A percentile compares a stretch with the other conserved stretches of the same genome.
These are phyloP conservation scores for Dendrobium huoshanense DNA, from an alignment of 106 monocot species.

Conservation along the genomic window DNA sequence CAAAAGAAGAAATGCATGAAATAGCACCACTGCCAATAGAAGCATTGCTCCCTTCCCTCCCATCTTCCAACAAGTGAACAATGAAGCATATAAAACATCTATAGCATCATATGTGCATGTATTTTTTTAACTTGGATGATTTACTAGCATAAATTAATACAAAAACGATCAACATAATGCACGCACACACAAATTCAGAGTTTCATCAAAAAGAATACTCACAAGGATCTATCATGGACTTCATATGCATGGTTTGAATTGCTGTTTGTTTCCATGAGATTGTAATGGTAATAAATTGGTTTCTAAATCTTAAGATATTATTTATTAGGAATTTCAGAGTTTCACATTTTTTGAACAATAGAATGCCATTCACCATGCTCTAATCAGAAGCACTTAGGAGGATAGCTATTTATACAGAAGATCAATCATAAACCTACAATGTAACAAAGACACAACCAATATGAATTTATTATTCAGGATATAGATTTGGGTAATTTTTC, in stretches of 20 bases:
- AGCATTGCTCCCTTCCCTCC: neutral
- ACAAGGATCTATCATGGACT: too few species aligned
- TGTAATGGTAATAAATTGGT: too few species aligned
- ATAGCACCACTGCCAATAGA: neutral
- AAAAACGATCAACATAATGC: neutral
- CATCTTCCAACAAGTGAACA: neutral
- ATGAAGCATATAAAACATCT: neutral
- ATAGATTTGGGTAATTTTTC: neutral
- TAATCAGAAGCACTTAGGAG: neutral
- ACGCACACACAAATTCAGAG: neutral
- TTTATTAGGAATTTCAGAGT: neutral
- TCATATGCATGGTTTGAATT: too few species aligned
- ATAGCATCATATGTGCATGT: neutral
- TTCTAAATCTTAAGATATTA: too few species aligned
- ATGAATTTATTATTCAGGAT: neutral
- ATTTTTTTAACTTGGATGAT: neutral
- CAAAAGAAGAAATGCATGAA: constrained; percentile 2
- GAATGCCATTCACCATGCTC: neutral
- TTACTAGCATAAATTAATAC: neutral
- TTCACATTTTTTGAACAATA: neutral
- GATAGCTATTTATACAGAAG: neutral
- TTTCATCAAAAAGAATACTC: neutral
- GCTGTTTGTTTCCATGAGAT: neutral
- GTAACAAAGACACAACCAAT: too few species aligned
- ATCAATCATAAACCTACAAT: too few species aligned